Base-by-base conservation (phyloP, 768 basidiomycete species). In the Pleurotus tuber-regium region DNA sequence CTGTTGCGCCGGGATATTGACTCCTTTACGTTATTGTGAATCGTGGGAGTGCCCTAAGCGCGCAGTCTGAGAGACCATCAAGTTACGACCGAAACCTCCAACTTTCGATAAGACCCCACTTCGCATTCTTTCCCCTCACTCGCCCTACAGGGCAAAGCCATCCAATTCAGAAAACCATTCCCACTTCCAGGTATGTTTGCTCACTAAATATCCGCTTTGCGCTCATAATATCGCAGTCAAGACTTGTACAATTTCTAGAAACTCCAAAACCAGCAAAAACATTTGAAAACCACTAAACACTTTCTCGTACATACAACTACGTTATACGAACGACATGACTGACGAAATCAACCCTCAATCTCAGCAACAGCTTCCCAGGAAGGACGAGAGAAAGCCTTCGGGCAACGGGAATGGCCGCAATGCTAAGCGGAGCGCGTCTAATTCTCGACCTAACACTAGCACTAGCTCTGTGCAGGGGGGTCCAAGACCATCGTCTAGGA, bases 71-170 rank as follows among this genome's bases (percentile, higher is more conserved):
- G 62, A 64, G 59, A 66, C 64, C 69, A 69, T 70, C 73, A 73
- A 73, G 68, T 70, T 66, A 72, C 70, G 30, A 35, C 31, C 72
- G 68, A 71, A 77, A 75, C 70, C 65, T 68, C 69, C 65, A 68
- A 69, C 69, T 68, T 60, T 66, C 68, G 68, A 71, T 69, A 72
- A 67, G 58, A 61, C 62, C 68, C 63, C 63, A 63, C n/a, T 64
- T 67, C 65, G 72, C 78, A 74, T 70, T 78, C 78, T 63, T 77
- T 79, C 75, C 66, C 67, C 83, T 76, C 88, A 90, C 87, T 83
- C 75, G 89, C 89, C 89, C 89, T 74, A 78, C 89, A 87, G 87
- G 89, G 89, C 87, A 89, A 83, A 87, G 80, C 81, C 84, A 69
- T 77, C 71, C 76, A 78, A 70, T 66, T n/a, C 59, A 59, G 64